Conservation (phyloP, 805 yeast species). For the Saccharomycopsis selenospora region DNA sequence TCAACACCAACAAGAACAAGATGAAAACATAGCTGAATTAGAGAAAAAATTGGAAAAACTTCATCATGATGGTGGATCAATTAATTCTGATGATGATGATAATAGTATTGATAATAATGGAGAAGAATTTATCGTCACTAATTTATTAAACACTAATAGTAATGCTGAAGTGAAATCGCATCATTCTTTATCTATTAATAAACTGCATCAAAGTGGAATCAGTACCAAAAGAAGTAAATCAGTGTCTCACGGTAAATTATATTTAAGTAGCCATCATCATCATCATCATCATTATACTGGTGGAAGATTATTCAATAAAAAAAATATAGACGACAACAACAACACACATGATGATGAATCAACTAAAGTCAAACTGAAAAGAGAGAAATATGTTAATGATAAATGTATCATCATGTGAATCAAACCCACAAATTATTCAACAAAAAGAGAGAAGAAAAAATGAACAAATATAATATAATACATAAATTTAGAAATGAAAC, state of each 20-base stretch:
- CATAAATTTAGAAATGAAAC: too few relatives aligned
- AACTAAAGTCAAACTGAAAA: slow-evolving; percentile 3
- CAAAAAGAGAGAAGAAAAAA: too few relatives aligned
- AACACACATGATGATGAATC: neutral
- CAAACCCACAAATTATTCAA: too few relatives aligned
- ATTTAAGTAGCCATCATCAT: neutral
- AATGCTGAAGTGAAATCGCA: neutral
- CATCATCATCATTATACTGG: neutral
- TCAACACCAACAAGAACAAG: neutral
- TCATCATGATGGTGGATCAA: neutral
- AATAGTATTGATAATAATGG: neutral
- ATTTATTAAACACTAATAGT: neutral
- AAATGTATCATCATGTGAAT: slow-evolving; percentile 19
- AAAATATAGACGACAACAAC: neutral
- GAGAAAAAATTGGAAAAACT: neutral
- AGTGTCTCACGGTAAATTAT: neutral
- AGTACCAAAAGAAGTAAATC: neutral
- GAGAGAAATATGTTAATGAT: slow-evolving; percentile 12
- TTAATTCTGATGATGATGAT: neutral
- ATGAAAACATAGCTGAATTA: neutral
- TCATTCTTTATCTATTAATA: neutral
- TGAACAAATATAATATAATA: too few relatives aligned
- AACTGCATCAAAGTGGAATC: neutral
- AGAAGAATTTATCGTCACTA: neutral
- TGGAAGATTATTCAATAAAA: neutral